Conservation (phyloP, 805 yeast species). For the Yamadazyma takamatsuzukensis region DNA sequence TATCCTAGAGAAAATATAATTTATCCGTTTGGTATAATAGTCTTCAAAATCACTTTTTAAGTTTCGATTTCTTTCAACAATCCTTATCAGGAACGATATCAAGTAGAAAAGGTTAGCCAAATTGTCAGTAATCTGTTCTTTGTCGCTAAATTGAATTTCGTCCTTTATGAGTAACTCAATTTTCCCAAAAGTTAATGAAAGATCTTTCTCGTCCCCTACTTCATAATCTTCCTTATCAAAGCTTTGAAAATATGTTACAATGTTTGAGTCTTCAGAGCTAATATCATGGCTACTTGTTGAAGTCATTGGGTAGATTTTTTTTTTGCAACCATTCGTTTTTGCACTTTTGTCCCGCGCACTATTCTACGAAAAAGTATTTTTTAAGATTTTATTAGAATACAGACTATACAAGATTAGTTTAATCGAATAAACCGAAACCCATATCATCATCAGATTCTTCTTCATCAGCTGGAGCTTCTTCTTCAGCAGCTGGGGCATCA, state of each 20-base stretch:
- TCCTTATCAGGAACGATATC: constrained; percentile 8
- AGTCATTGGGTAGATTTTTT: background rate
- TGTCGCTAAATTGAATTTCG: constrained; percentile 5
- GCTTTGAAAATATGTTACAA: constrained; percentile 8
- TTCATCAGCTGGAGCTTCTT: constrained; percentile 70
- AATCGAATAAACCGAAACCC: constrained; percentile 99
- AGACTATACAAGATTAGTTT: constrained; percentile 30
- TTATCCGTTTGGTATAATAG: constrained; percentile 3
- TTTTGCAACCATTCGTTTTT: constrained; percentile 12
- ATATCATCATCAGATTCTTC: constrained; percentile 84
- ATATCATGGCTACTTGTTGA: constrained; percentile 3
- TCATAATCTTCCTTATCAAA: constrained; percentile 6
- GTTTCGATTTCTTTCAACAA: constrained; percentile 6
- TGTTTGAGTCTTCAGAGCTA: constrained; percentile 13
- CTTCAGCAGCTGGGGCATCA: constrained; percentile 63
- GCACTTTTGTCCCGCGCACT: too few relatives aligned
- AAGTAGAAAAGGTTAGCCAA: constrained; percentile 8
- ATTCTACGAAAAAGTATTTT: too few relatives aligned
- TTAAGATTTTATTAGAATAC: constrained; percentile 9
- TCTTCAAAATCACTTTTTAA: constrained; percentile 8
- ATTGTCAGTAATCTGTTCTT: background rate
- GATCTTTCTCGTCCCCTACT: constrained; percentile 10
- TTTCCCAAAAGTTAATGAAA: constrained; percentile 16
- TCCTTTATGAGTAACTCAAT: constrained; percentile 11
- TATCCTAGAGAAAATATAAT: constrained; percentile 3